phyloP scores from a whole-genome alignment of 2,329 filamentous ascomycete genomes.

The Xylariaceae sp. region DNA sequence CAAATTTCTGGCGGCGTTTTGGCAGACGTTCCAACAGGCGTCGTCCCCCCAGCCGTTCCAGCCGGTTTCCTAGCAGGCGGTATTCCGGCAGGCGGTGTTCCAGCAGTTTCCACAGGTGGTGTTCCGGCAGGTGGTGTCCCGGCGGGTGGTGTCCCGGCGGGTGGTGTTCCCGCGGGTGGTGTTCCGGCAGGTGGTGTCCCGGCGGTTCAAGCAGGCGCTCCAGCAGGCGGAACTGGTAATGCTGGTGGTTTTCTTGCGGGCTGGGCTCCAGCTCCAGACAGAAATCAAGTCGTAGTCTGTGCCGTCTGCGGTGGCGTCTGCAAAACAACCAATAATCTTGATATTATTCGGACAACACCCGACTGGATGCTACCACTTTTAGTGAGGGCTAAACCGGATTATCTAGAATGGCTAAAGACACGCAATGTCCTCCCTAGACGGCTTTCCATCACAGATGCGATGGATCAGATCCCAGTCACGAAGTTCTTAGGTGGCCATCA shows the following conservation, averaged over 20 bases:
- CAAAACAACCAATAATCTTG: slow-evolving; percentile 4
- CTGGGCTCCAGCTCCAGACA: neutral
- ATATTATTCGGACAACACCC: neutral
- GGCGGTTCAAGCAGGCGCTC: neutral
- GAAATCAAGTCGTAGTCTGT: slow-evolving; percentile 17
- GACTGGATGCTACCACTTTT: slow-evolving; percentile 22
- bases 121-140: too few relatives aligned
- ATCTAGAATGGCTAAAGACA: slow-evolving; percentile 15
- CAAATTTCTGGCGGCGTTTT: too few relatives aligned
- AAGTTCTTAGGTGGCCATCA: slow-evolving; percentile 14
- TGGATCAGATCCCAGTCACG: slow-evolving; percentile 1
- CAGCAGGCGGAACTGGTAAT: neutral
- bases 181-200: too few relatives aligned
- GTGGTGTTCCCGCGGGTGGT: too few relatives aligned
- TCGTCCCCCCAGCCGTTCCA: too few relatives aligned
- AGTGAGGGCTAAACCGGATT: slow-evolving; percentile 13
- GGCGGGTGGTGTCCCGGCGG: too few relatives aligned
- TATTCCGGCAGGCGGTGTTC: too few relatives aligned
- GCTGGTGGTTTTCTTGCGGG: neutral
- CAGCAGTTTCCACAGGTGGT: too few relatives aligned
- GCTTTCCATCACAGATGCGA: neutral
- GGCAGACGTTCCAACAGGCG: too few relatives aligned
- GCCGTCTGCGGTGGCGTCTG: slow-evolving; percentile 25
- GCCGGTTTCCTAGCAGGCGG: too few relatives aligned
- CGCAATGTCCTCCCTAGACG: neutral